Evolutionary conservation across 768 basidiomycete genomes (phyloP), one percentile per base, ranked within the genome.

Genomic region (Xerocomellus intermedius): DNA sequence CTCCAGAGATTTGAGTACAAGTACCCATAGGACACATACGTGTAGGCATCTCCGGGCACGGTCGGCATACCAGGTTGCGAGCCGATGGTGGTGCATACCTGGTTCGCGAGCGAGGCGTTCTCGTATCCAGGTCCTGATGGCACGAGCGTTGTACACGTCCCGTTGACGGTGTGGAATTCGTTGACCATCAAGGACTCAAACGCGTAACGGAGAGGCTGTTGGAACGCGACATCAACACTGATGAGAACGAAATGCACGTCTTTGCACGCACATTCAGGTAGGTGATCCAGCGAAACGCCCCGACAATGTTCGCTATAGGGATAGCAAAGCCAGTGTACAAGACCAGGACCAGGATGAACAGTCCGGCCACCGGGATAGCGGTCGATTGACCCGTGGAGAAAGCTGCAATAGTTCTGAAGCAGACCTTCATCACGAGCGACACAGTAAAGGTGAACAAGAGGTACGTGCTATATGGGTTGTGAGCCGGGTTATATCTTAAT

Each of bases 361-460:
- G 39, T 4, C 64, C 71, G 0, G 71, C 63, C 1, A 68, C 36
- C 4, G 73, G 65, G 39, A 71, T 54, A 8, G 87, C 85, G 1
- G 80, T 77, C 0, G 84, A 78, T 39, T 81, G 78, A 16, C 73
- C 69, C 37, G 73, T 73, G 62, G 84, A 83, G 13, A 73, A 74
- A 0, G 86, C 82, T 1, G 85, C 83, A 26, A 87, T 61, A 0
- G 74, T 74, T 38, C 91, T 78, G 79, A 91, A 94, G 77, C 83
- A 91, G 0, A 82, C 79, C 65, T 85, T 87, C 83, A 92, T 87
- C 8, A 82, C 74, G 32, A 89, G 48, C 22, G 84, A 78, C 61
- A 83, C 76, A 3, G 74, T 68, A 50, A 82, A 75, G 5, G 80
- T 53, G 60, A 83, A 77, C 30, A 90, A 68, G 65, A 80, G 75